Percentiles rank a stretch among this genome's conserved stretches.
Evolutionary conservation across 208 protist species (phyloP).

Genomic region (Leishmania tropica): DNA sequence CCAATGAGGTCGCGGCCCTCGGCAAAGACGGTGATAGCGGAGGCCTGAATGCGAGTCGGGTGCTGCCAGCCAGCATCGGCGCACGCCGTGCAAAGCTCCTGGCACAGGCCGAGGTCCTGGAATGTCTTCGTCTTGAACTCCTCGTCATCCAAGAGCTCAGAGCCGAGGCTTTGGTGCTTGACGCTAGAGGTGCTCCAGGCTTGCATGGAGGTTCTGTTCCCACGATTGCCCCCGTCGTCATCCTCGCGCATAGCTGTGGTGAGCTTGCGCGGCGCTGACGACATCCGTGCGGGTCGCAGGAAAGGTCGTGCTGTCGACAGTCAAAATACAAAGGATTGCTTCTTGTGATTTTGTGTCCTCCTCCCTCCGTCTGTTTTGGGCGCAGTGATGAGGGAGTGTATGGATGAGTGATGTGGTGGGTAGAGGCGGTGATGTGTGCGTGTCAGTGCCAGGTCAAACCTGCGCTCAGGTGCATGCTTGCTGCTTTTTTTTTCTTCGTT

Average conservation of each 20-base stretch:
- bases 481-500: neutral
- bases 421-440: neutral
- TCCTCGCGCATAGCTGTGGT: slow-evolving; percentile 36
- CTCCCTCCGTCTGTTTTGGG: neutral
- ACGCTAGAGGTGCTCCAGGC: neutral
- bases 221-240: slow-evolving; percentile 25
- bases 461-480: neutral
- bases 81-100: slow-evolving; percentile 92
- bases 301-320: neutral
- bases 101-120: slow-evolving; percentile 89
- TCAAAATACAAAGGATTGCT: neutral
- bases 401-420: neutral
- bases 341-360: neutral
- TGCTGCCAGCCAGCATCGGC: slow-evolving; percentile 87
- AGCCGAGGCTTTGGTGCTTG: slow-evolving; percentile 51
- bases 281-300: slow-evolving; percentile 7
- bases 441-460: neutral
- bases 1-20: slow-evolving; percentile 96
- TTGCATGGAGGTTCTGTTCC: neutral
- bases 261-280: slow-evolving; percentile 33
- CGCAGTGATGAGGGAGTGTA: neutral
- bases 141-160: slow-evolving; percentile 88
- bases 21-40: slow-evolving; percentile 93
- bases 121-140: slow-evolving; percentile 85
- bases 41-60: slow-evolving; percentile 96